Conservation (phyloP, 148 eudicot species). For the Vaccinium macrocarpon region DNA sequence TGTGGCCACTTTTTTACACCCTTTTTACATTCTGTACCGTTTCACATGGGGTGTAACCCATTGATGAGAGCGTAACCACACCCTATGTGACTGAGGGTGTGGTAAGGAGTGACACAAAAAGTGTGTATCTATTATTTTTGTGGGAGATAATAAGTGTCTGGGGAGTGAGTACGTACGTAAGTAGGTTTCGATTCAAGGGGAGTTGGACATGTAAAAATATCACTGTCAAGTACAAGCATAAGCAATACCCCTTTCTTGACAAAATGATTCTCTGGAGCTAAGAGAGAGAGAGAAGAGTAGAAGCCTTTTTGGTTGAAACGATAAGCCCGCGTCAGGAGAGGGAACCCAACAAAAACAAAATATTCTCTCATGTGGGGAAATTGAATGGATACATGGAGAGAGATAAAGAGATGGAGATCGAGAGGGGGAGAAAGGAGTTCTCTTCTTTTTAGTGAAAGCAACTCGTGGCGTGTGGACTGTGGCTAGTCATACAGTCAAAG, state of each 20-base stretch:
- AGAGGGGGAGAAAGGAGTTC: background rate
- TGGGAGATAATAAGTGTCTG: too few relatives aligned
- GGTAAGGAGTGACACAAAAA: too few relatives aligned
- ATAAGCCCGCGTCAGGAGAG: slow-evolving; percentile 21
- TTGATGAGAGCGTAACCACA: too few relatives aligned
- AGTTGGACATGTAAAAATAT: slow-evolving; percentile 1
- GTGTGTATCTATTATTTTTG: too few relatives aligned
- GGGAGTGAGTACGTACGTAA: background rate
- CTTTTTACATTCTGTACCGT: too few relatives aligned
- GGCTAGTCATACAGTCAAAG: slow-evolving; percentile 8
- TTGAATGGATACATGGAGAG: background rate
- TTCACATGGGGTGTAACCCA: too few relatives aligned
- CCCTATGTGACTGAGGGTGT: too few relatives aligned
- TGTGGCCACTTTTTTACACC: too few relatives aligned
- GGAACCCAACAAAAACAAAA: background rate
- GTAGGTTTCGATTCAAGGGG: slow-evolving; percentile 16
- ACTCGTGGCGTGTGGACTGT: background rate
- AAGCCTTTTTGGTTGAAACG: background rate
- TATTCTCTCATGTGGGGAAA: background rate
- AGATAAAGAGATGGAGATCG: slow-evolving; percentile 15
- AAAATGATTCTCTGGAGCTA: background rate
- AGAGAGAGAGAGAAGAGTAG: too few relatives aligned
- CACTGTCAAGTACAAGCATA: slow-evolving; percentile 25
- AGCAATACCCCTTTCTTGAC: background rate
- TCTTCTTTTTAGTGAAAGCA: slow-evolving; percentile 19